A percentile compares a stretch with the other conserved stretches of the same genome.
phyloP scores from a whole-genome alignment of 371 early-diverging fungal species.

The Rhizomucor pusillus region DNA sequence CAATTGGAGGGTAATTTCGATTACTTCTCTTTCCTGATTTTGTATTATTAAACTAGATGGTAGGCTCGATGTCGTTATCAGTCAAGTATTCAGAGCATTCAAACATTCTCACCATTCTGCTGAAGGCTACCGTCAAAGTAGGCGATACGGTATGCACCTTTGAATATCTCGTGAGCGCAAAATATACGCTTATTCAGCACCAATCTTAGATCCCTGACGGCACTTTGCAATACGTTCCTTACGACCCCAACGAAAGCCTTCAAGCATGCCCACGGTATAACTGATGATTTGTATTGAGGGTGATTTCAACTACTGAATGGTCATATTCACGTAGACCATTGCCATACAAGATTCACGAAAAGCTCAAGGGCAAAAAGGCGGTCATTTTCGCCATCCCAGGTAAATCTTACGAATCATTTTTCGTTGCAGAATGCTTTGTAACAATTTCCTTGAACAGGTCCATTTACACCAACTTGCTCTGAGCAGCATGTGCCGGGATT shows the following conservation, averaged over 20 bases:
- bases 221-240: slow-evolving; percentile 42
- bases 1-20: too few relatives aligned
- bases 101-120: too few relatives aligned
- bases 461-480: slow-evolving; percentile 82
- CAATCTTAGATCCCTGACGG: slow-evolving; percentile 35
- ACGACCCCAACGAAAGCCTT: slow-evolving; percentile 31
- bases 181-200: slow-evolving; percentile 2
- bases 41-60: too few relatives aligned
- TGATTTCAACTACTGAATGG: not conserved
- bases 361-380: slow-evolving; percentile 73
- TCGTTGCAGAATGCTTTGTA: too few relatives aligned
- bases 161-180: not conserved
- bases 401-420: slow-evolving; percentile 8
- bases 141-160: slow-evolving; percentile 22
- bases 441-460: slow-evolving; percentile 30
- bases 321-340: slow-evolving; percentile 20
- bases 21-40: too few relatives aligned
- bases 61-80: too few relatives aligned
- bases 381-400: slow-evolving; percentile 81
- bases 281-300: not conserved
- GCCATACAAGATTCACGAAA: slow-evolving; percentile 46
- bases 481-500: slow-evolving; percentile 73
- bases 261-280: slow-evolving; percentile 34
- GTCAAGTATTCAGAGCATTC: too few relatives aligned
- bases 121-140: slow-evolving; percentile 14